Evolutionary conservation across 1,139 yeast genomes (phyloP), one percentile per base, ranked within the genome.

Genomic region (Sugiyamaella grinbergsii): DNA sequence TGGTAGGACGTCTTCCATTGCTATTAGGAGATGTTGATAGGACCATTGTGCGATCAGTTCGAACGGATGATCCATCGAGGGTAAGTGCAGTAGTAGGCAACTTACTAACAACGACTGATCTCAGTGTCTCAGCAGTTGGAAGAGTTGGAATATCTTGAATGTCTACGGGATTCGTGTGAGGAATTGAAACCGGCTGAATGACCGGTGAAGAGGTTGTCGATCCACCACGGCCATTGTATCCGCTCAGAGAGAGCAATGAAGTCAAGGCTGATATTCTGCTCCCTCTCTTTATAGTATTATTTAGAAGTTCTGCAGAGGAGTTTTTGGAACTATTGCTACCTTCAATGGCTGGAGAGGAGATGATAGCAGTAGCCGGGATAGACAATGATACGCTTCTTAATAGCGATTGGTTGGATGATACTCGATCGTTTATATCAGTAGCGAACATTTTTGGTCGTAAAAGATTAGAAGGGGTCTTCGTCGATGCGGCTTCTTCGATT

Each of bases 401-500:
- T 8, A 28, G 18, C 11, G 40, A n/a, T 16, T 28, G 41, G 18
- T 43, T 43, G n/a, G 38, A 19, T 13, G 47, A 28, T n/a, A 31
- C 33, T 13, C 46, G 29, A 18, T 34, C 33, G 33, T 42, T 42
- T 6, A 42, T 42, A 15, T 43, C 47, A 18, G 15, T 20, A 34
- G 19, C 39, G 2, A 60, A 53, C 16, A 52, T 54, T 18, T 53
- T 54, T 2, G 66, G 61, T 7, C 57, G 54, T 28, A 62, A 43
- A 2, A 52, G 50, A 13, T 55, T 33, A 0, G 64, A 57, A 5
- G 60, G 49, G 2, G 65, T 46, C 2, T 33, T 53, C 13, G 44
- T 49, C 23, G 49, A 58, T 2, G 54, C 59, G 0, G 65, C 61
- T 24, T 58, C 60, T 24, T 62, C 66, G 8, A 61, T 52, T 26